Base-by-base conservation (phyloP, 495 filamentous ascomycete genomes). In the Cetradonia linearis region DNA sequence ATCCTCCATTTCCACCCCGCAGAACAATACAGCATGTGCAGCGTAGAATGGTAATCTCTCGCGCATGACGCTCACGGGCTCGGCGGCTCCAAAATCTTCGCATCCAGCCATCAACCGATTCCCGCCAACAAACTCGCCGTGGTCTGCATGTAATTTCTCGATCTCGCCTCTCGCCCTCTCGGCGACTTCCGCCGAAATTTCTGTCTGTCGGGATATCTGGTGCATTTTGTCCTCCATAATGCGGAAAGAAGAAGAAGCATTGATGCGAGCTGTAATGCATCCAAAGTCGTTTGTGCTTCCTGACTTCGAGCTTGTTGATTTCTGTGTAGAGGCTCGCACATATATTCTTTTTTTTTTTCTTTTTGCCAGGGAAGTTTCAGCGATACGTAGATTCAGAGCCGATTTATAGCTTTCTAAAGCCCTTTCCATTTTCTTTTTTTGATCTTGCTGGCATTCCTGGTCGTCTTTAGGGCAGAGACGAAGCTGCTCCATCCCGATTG, bases 341-440 rank as follows among this genome's bases (percentile, higher is more conserved):
- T 53, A 23, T 53, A 53, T 9, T 53, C 49, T 31, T 31, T 27
- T 34, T 33, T 53, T 31, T 9, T 53, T 28, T 31, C 18, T 27
- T 34, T 33, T 53, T 31, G 27, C 49, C 27, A 34, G 14, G 27
- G 49, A 53, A n/a, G 49, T 28, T 13, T 53, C 49, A 4, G 27
- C 49, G n/a, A 53, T 53, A 1, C 49, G 49, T 9, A 53, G n/a
- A 53, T 27, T 53, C 9, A 53, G 18, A 53, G 49, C 30, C n/a
- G 18, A 20, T 20, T 53, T 34, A 33, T 53, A 53, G 16, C 49
- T 53, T 11, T 53, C 49, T 20, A 53, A 9, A 1, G 27, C 18
- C 49, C 20, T 53, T 34, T 53, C 49, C n/a, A 53, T 53, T 2
- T 53, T 53, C 5, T 53, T 2, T 53, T 53, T 6, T 20, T 30